Base-by-base conservation (phyloP, 352 stramenopile species). In the Globisporangium barbulae region DNA sequence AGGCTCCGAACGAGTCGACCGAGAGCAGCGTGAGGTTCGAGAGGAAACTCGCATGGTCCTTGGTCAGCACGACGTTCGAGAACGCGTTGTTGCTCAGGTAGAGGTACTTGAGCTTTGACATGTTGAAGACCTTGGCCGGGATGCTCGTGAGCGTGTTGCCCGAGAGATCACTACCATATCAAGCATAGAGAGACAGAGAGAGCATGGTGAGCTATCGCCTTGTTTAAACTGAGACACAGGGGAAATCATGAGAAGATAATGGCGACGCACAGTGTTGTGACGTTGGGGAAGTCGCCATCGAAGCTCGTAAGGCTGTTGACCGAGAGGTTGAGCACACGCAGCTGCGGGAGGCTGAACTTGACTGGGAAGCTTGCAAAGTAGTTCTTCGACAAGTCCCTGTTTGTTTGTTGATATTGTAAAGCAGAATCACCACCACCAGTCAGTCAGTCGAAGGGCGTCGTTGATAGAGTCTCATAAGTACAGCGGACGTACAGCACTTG, bases 381-480 rank as follows among this genome's bases (percentile, higher is more conserved):
- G 64, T 91, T 91, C 48, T 79, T 64, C 10, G 70, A 78, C 31
- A 90, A 71, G 55, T 90, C 73, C 25, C 74, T 86, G 52, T 68
- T 21, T 12, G n/a, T n/a, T n/a, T 28, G 25, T 28, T 28, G 25
- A 28, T 13, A 54, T 2, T 42, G 2, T 25, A 55, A 41, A 47
- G 2, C 59, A 8, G 35, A 17, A 22, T 41, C 17, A 50, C 58
- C 37, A 60, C 42, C 5, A 9, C 47, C 4, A 64, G 15, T 31
- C 25, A 28, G 25, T 28, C 25, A 28, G 25, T 49, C 7, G 5
- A 48, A 44, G 17, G 8, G 19, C 42, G 10, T 5, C 44, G 25
- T 49, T 25, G 44, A 25, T 8, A 49, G 19, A 25, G 8, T 25
- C 25, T 28, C 25, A 2, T 28, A 28, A 28, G 25, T 28, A 28